Evolutionary conservation across 768 basidiomycete genomes (phyloP), one percentile per base, ranked within the genome.

Genomic region (Cystobasidium tubakii): DNA sequence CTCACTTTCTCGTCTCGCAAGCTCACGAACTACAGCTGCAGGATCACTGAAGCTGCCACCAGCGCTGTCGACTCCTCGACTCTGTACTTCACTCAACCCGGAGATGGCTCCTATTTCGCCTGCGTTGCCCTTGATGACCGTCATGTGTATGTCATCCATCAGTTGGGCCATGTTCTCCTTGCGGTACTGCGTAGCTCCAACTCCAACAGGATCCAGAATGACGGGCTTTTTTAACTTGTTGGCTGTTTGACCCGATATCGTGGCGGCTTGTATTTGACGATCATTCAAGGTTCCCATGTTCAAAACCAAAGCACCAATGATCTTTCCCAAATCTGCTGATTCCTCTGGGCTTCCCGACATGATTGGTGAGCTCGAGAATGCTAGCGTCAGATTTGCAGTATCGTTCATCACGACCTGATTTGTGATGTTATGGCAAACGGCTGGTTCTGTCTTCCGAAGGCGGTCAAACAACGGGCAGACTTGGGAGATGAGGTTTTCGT

Each of bases 81-180:
- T 86, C 74, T 84, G 80, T 1, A 90, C 92, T 84, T 94, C 94
- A 17, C 81, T 80, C 0, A 89, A 90, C n/a, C 88, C 85, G 1
- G 88, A 86, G 12, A 95, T 80, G 0, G 89, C 85, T 0, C 88
- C 91, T 25, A 97, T 87, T 82, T 97, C 94, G 19, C 86, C 90
- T 0, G 91, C 89, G 79, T 97, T 96, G 1, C 93, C 93, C 81
- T 97, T 97, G 81, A 97, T 93, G 25, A 95, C 89, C 21, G 89
- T 88, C 13, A 74, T 66, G n/a, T 79, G 76, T 29, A 74, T 66
- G 6, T 65, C 60, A 27, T 75, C 76, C 43, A 79, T 69, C 21
- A 79, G 9, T 3, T 39, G 15, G 2, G 84, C 83, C 1, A 89
- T 87, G 1, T 84, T 85, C 12, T 83, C 82, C 76, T 87, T 87